phyloP scores from a whole-genome alignment of 257 asterid genomes.

The Cordia subcordata region DNA sequence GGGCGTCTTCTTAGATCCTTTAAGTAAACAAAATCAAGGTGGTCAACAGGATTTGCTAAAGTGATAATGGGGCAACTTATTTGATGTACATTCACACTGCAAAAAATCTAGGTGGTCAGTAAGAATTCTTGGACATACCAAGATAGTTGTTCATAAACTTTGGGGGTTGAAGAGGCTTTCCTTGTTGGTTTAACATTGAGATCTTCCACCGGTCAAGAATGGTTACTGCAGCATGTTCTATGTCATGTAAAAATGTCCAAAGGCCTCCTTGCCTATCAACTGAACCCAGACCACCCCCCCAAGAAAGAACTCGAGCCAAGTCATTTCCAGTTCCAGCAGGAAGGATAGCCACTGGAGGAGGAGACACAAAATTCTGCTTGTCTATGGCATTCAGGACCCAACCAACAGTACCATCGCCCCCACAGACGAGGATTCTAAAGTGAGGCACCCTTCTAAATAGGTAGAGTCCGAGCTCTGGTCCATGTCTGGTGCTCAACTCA shows the following conservation, averaged over 20 bases:
- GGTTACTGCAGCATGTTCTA: slow-evolving; percentile 97
- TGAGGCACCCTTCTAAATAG: slow-evolving; percentile 81
- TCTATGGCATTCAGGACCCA: slow-evolving; percentile 91
- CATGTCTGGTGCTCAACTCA: slow-evolving; percentile 82
- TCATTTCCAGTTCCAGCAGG: slow-evolving; percentile 99
- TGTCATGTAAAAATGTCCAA: slow-evolving; percentile 69
- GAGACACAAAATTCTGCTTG: slow-evolving; percentile 85
- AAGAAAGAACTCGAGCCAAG: slow-evolving; percentile 91
- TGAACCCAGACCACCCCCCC: slow-evolving; percentile 99
- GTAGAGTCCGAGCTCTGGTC: slow-evolving; percentile 93
- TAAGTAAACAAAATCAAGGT: no score
- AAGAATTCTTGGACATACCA: slow-evolving; percentile 38
- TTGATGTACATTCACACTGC: no score
- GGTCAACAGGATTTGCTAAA: no score
- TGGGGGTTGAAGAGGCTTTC: slow-evolving; percentile 54
- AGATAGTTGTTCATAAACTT: slow-evolving; percentile 93
- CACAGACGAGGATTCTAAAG: slow-evolving; percentile 87
- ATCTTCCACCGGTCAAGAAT: slow-evolving; percentile 97
- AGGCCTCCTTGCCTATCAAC: slow-evolving; percentile 99
- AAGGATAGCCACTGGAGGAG: slow-evolving; percentile 98
- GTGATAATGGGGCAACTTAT: no score
- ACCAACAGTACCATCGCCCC: slow-evolving; percentile 99
- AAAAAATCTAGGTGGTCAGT: not conserved
- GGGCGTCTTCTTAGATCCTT: no score
- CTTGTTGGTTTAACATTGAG: slow-evolving; percentile 58